phyloP scores from a whole-genome alignment of 1,139 yeast species.

The Chernovozyma sophiae-reginae region DNA sequence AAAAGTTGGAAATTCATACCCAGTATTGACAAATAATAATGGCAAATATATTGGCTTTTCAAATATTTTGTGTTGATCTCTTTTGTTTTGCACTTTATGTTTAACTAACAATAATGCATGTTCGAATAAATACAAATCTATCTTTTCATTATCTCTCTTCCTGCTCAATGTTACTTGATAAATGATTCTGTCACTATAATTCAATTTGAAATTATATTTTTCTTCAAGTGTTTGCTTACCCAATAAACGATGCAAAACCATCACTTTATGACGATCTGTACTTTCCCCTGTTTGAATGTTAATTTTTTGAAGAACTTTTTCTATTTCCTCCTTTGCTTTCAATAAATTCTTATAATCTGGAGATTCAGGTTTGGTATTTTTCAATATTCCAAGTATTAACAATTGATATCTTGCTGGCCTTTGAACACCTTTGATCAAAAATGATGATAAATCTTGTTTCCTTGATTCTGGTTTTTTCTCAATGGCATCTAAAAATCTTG shows the following conservation, averaged over 20 bases:
- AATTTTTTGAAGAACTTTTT: slow-evolving; percentile 72
- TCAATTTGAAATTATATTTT: slow-evolving; percentile 58
- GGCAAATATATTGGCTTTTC: slow-evolving; percentile 93
- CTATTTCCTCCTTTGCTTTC: slow-evolving; percentile 72
- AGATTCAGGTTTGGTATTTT: slow-evolving; percentile 70
- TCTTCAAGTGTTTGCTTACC: slow-evolving; percentile 82
- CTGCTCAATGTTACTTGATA: slow-evolving; percentile 71
- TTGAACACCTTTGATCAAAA: slow-evolving; percentile 91
- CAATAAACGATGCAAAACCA: slow-evolving; percentile 70
- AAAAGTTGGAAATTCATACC: slow-evolving; percentile 70
- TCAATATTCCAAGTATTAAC: slow-evolving; percentile 75
- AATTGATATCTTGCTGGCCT: slow-evolving; percentile 94
- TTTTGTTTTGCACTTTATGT: slow-evolving; percentile 80
- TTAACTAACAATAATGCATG: slow-evolving; percentile 84
- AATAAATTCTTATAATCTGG: slow-evolving; percentile 71
- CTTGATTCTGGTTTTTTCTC: slow-evolving; percentile 86
- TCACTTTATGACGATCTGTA: slow-evolving; percentile 86
- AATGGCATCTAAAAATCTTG: slow-evolving; percentile 88
- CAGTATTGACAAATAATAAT: slow-evolving; percentile 67
- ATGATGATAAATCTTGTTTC: slow-evolving; percentile 88
- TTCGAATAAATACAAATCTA: slow-evolving; percentile 82
- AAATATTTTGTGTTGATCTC: slow-evolving; percentile 88
- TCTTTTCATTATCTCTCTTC: slow-evolving; percentile 71
- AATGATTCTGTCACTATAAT: slow-evolving; percentile 76
- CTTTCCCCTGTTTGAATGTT: slow-evolving; percentile 92